These are phyloP conservation scores for Nicotiana sylvestris DNA, from an alignment of 257 asterid species.

Conservation along the genomic window DNA sequence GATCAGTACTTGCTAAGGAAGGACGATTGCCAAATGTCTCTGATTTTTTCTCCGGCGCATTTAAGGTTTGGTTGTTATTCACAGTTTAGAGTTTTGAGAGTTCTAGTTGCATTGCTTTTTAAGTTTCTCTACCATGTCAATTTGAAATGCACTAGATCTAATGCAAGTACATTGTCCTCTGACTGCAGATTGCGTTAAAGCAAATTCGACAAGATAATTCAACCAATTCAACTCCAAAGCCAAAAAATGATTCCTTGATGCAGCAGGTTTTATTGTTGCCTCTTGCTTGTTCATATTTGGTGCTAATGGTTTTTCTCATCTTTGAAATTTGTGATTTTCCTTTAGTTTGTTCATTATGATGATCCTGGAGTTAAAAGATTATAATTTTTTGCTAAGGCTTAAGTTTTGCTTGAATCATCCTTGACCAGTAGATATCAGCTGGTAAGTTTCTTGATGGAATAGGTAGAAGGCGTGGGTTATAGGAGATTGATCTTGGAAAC, in stretches of 20 bases:
- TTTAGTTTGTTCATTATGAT: not conserved
- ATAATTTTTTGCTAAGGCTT: not conserved
- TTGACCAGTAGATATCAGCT: not conserved
- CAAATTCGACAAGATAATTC: conserved; percentile 56
- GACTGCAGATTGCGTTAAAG: conserved; percentile 51
- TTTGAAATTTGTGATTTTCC: conserved; percentile 2
- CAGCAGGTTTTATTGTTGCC: conserved; percentile 56
- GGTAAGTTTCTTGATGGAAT: conserved; percentile 7
- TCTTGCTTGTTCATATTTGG: not conserved
- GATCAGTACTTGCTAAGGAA: conserved; percentile 76
- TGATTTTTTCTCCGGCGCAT: conserved; percentile 65
- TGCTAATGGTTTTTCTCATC: conserved; percentile 6
- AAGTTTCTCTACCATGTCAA: not conserved
- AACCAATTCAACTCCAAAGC: conserved; percentile 48
- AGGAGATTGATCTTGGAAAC: not conserved
- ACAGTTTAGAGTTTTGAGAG: not conserved
- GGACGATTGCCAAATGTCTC: conserved; percentile 51
- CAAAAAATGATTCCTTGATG: conserved; percentile 58
- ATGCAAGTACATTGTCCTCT: not conserved
- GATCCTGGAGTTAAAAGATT: not conserved
- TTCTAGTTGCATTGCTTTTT: not conserved
- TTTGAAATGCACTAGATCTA: conserved; percentile 14
- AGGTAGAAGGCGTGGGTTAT: not conserved
- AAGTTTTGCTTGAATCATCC: not conserved
- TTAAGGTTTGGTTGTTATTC: conserved; percentile 48